These are phyloP conservation scores for Nymphaea thermarum DNA, from an alignment of 164 flowering plant genomes.

Conservation along the genomic window DNA sequence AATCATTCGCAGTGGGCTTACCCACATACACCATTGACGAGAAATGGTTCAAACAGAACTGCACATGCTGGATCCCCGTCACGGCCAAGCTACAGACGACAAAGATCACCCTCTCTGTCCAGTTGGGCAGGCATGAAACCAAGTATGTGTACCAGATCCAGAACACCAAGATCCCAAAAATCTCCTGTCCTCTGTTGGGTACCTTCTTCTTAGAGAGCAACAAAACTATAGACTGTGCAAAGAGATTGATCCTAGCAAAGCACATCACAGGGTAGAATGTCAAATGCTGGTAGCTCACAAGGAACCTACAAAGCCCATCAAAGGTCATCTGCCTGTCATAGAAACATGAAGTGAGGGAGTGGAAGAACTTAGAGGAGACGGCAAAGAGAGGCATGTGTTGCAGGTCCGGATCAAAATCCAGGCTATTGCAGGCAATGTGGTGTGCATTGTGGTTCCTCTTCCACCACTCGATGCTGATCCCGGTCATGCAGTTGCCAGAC, in stretches of 20 bases:
- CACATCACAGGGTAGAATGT: slow-evolving; percentile 56
- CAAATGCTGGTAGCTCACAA: slow-evolving; percentile 56
- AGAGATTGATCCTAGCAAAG: slow-evolving; percentile 40
- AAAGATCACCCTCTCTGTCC: slow-evolving; percentile 39
- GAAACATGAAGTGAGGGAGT: slow-evolving; percentile 29
- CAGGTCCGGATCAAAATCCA: slow-evolving; percentile 49
- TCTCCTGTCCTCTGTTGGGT: slow-evolving; percentile 34
- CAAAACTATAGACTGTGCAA: slow-evolving; percentile 36
- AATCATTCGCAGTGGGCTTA: slow-evolving; percentile 40
- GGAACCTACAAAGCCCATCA: slow-evolving; percentile 28
- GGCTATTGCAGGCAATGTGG: slow-evolving; percentile 47
- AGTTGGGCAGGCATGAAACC: slow-evolving; percentile 41
- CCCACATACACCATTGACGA: slow-evolving; percentile 46
- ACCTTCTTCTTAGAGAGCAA: slow-evolving; percentile 32
- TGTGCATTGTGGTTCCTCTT: slow-evolving; percentile 65
- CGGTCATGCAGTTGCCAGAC: slow-evolving; percentile 48
- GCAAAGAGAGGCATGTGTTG: slow-evolving; percentile 57
- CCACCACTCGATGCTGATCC: slow-evolving; percentile 74
- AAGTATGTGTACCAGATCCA: slow-evolving; percentile 54
- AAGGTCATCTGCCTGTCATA: slow-evolving; percentile 41
- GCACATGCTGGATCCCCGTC: slow-evolving; percentile 46
- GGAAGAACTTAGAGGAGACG: slow-evolving; percentile 34
- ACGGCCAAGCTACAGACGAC: slow-evolving; percentile 35
- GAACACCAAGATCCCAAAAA: slow-evolving; percentile 41
- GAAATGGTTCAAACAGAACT: slow-evolving; percentile 55